Conservation (phyloP, 2,329 filamentous ascomycete genomes). For the Cladophialophora carrionii region DNA sequence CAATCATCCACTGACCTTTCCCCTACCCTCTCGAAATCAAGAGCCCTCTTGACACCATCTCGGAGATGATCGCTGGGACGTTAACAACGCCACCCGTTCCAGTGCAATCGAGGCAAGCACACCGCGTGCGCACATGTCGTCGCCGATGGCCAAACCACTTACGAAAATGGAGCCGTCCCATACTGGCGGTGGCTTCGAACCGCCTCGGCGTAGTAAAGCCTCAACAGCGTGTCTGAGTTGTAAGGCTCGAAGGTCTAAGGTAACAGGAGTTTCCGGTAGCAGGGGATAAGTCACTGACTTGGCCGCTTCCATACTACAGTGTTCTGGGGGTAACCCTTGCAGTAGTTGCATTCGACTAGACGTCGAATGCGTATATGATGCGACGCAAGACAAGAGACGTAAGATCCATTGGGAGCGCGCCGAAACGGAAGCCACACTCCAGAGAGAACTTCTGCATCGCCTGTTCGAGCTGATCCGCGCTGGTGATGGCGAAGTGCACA, state of each 20-base stretch:
- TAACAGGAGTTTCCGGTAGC: background rate
- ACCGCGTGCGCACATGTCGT: background rate
- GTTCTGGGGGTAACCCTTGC: constrained; percentile 22
- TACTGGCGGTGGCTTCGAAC: background rate
- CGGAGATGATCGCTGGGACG: background rate
- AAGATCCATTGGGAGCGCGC: constrained; percentile 24
- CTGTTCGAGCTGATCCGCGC: constrained; percentile 16
- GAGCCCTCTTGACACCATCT: background rate
- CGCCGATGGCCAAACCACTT: background rate
- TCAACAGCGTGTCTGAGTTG: constrained; percentile 19
- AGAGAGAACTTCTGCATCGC: constrained; percentile 18
- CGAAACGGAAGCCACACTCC: constrained; percentile 16
- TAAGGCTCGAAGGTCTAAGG: constrained; percentile 22
- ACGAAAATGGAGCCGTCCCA: background rate
- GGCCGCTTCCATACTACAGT: constrained; percentile 2
- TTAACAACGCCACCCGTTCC: background rate
- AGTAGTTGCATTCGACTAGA: constrained; percentile 14
- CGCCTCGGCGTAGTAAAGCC: constrained; percentile 5
- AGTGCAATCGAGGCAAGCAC: background rate
- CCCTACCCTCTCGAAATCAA: background rate
- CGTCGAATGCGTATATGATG: constrained; percentile 21
- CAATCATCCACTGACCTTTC: background rate
- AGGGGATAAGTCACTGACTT: background rate
- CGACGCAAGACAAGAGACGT: constrained; percentile 18
- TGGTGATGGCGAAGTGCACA: constrained; percentile 4